These are phyloP conservation scores for Bacidia gigantensis DNA, from an alignment of 495 filamentous ascomycete genomes.

Conservation along the genomic window DNA sequence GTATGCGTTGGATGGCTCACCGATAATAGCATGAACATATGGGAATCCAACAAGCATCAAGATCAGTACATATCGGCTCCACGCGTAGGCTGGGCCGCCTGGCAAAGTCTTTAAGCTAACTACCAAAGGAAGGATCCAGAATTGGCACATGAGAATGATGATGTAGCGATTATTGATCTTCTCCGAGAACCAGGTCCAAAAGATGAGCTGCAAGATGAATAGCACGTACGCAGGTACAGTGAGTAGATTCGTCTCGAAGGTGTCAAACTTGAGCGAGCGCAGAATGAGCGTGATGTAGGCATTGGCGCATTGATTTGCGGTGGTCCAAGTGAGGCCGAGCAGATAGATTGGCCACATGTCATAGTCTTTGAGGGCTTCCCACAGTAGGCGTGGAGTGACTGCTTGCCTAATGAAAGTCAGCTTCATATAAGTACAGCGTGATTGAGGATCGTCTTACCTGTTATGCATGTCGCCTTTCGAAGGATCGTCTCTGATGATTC, in stretches of 20 bases:
- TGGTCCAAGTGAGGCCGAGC: constrained; percentile 42
- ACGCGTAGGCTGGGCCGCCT: background rate
- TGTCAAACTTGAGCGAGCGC: constrained; percentile 45
- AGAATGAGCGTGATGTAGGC: constrained; percentile 51
- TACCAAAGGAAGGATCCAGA: constrained; percentile 45
- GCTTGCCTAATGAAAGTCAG: constrained; percentile 36
- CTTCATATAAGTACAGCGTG: constrained; percentile 28
- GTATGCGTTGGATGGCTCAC: constrained; percentile 2
- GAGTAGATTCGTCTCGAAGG: constrained; percentile 55
- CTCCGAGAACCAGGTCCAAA: constrained; percentile 46
- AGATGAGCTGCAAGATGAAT: constrained; percentile 30
- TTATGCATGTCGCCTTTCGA: constrained; percentile 50
- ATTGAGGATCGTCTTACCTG: constrained; percentile 4
- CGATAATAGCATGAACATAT: constrained; percentile 23
- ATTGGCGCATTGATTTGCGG: constrained; percentile 37
- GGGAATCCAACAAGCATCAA: constrained; percentile 19
- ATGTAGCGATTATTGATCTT: constrained; percentile 41
- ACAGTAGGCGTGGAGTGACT: constrained; percentile 42
- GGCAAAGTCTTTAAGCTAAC: constrained; percentile 36
- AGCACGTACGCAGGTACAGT: constrained; percentile 46
- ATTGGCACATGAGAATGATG: constrained; percentile 33
- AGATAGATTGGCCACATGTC: constrained; percentile 62
- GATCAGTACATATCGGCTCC: constrained; percentile 10
- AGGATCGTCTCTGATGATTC: constrained; percentile 58
- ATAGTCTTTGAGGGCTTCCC: constrained; percentile 46